Conservation (phyloP, 176 grass and related monocot genomes). For the Rhynchospora breviuscula region DNA sequence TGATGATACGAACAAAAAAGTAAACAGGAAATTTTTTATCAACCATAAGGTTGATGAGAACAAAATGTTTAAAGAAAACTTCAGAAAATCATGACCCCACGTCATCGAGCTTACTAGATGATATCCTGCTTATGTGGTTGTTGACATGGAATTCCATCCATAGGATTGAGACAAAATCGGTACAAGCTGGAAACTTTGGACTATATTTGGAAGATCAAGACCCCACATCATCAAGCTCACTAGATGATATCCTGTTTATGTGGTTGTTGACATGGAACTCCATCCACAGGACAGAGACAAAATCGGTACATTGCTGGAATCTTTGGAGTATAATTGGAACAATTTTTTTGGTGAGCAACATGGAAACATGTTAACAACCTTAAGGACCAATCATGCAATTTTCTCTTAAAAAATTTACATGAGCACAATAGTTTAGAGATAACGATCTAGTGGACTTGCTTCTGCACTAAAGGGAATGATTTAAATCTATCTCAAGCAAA, state of each 20-base stretch:
- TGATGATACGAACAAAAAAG: not conserved
- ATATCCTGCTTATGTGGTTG: not conserved
- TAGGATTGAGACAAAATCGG: not conserved
- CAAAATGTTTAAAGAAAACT: too few species aligned
- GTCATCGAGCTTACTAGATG: too few species aligned
- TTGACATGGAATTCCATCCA: not conserved
- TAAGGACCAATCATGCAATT: too few species aligned
- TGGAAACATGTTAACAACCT: too few species aligned
- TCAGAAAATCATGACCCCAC: too few species aligned
- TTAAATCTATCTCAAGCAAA: not conserved
- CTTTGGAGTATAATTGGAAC: not conserved
- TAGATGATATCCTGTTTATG: not conserved
- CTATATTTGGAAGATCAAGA: too few species aligned
- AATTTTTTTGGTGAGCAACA: too few species aligned
- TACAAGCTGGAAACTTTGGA: not conserved
- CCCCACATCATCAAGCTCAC: too few species aligned
- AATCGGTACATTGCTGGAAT: not conserved
- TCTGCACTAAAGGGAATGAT: not conserved
- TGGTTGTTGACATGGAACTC: not conserved
- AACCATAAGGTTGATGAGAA: too few species aligned
- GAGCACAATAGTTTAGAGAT: not conserved
- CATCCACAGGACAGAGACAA: not conserved
- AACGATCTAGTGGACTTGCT: not conserved
- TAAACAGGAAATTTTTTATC: not conserved
- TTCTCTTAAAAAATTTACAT: not conserved